phyloP scores from a whole-genome alignment of 208 protist species.

The Leishmania martiniquensis region DNA sequence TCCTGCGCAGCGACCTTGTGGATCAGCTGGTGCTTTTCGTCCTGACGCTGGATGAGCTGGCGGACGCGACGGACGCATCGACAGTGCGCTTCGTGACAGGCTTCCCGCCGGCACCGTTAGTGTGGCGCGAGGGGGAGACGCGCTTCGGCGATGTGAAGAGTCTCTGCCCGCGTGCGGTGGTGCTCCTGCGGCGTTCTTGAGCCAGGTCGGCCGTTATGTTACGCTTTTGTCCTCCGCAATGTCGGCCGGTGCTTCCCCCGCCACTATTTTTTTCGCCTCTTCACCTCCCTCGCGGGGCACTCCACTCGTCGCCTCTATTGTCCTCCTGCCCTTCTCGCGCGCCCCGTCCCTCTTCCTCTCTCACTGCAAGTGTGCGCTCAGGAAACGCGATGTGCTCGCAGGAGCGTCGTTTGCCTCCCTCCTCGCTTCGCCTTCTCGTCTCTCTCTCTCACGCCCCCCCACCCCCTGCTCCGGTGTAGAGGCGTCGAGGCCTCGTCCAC shows the following conservation, averaged over 20 bases:
- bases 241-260: too few relatives aligned
- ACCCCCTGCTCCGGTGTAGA: too few relatives aligned
- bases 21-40: conserved; percentile 56
- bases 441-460: too few relatives aligned
- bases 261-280: background rate
- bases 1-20: conserved; percentile 63
- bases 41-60: conserved; percentile 59
- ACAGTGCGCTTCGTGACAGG: conserved; percentile 68
- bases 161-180: conserved; percentile 66
- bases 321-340: background rate
- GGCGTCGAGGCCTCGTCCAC: background rate
- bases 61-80: conserved; percentile 26
- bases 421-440: background rate
- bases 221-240: background rate
- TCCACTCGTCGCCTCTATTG: background rate
- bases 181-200: conserved; percentile 55
- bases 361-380: background rate
- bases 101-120: conserved; percentile 63
- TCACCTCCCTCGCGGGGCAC: background rate
- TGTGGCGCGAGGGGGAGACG: conserved; percentile 40
- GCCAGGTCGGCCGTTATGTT: background rate
- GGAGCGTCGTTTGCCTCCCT: background rate
- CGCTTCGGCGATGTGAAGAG: conserved; percentile 53
- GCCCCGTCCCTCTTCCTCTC: background rate
- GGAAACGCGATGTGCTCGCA: background rate